phyloP scores from a whole-genome alignment of 768 basidiomycete species.

The Tricholoma sp. region DNA sequence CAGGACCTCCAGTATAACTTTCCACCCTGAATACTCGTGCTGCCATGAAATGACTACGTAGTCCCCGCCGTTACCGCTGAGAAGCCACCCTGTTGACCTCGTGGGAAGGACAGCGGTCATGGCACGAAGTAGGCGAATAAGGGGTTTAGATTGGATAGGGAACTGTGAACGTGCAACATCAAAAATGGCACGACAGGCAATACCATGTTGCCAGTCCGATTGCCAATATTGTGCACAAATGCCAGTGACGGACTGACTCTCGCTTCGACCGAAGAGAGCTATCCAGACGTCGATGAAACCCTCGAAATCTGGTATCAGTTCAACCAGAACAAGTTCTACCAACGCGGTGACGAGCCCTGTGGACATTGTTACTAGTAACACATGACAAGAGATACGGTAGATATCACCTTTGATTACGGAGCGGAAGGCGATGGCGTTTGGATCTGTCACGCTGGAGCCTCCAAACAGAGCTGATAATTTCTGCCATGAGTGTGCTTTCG shows the following conservation, averaged over 20 bases:
- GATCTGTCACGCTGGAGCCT: conserved; percentile 64
- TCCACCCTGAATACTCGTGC: conserved; percentile 84
- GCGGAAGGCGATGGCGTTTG: conserved; percentile 74
- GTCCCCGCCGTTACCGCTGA: conserved; percentile 69
- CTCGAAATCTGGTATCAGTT: conserved; percentile 73
- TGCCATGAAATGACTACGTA: conserved; percentile 75
- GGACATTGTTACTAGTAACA: conserved; percentile 1
- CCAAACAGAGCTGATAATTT: conserved; percentile 64
- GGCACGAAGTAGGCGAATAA: conserved; percentile 68
- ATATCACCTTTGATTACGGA: conserved; percentile 78
- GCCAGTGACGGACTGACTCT: conserved; percentile 55
- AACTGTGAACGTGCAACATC: conserved; percentile 81
- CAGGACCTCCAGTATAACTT: conserved; percentile 74
- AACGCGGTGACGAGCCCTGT: conserved; percentile 73
- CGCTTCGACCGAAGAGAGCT: conserved; percentile 73
- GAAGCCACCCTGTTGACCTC: conserved; percentile 60
- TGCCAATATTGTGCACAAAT: conserved; percentile 85
- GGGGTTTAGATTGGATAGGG: conserved; percentile 69
- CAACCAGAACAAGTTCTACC: conserved; percentile 69
- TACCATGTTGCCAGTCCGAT: conserved; percentile 62
- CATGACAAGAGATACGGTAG: not conserved
- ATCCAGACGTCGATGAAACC: conserved; percentile 73
- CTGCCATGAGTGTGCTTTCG: conserved; percentile 76
- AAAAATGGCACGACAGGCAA: conserved; percentile 72
- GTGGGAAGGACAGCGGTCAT: conserved; percentile 70